Conservation (phyloP, 257 asterid genomes). For the Schizonepeta tenuifolia region DNA sequence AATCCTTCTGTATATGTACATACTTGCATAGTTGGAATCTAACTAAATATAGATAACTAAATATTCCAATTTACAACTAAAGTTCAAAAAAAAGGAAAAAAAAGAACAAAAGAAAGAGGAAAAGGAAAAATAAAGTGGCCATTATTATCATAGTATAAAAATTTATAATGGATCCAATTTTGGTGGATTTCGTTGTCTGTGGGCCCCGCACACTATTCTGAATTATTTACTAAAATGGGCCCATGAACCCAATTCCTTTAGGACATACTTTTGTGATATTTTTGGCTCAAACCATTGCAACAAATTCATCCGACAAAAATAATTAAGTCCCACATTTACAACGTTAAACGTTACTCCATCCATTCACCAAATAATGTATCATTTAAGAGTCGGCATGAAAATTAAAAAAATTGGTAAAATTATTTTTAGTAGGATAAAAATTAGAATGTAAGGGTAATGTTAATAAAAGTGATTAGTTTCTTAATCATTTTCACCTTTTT, state of each 20-base stretch:
- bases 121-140: neutral
- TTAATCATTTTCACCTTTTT: no score
- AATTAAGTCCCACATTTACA: neutral
- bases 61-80: neutral
- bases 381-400: no score
- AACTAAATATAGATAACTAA: neutral
- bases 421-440: no score
- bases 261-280: neutral
- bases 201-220: constrained; percentile 23
- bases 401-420: no score
- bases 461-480: no score
- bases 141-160: neutral
- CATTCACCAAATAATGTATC: no score
- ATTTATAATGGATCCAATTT: neutral
- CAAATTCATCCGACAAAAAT: neutral
- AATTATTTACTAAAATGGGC: neutral
- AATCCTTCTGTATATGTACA: neutral
- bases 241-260: neutral
- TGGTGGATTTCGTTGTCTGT: neutral
- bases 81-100: no score
- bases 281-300: neutral
- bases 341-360: no score
- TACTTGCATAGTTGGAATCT: neutral
- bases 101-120: neutral
- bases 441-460: no score